Evolutionary conservation across 2,329 filamentous ascomycete genomes (phyloP), one percentile per base, ranked within the genome.

Genomic region (Penicillium sp.): DNA sequence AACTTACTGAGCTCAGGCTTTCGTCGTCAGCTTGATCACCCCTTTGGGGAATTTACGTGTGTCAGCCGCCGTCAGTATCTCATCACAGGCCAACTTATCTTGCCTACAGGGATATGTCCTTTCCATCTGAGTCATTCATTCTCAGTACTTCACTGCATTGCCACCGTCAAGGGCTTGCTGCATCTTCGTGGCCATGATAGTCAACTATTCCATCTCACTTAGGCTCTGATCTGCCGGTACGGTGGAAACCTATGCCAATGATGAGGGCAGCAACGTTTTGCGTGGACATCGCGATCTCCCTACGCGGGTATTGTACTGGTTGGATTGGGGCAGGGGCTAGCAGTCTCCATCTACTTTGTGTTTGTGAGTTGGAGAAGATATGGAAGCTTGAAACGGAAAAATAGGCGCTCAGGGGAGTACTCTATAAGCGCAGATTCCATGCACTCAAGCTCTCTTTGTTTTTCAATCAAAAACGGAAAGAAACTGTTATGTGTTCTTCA

Each of bases 161-260:
- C 23, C 64, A 76, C 45, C 71, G 78, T 42, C 78, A 81, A 58
- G 79, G 78, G 9, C 69, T 78, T 15, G 75, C 76, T 1, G 76
- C 74, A 0, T 81, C 77, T 65, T 87, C 2, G 80, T 86, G 28
- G 81, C 77, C 52, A 86, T 83, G 0, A 74, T 83, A 8, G 79
- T 87, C 50, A 87, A 88, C 65, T 88, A 88, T 62, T 79, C 78
- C 40, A 87, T 88, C 31, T 81, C 81, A 0, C 68, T 87, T 1
- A 83, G 82, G 0, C 73, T 89, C 0, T 84, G 84, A 0, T 76
- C 88, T 40, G 84, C 84, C 0, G 84, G 82, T 0, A 86, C 82
- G 0, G 78, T 87, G 2, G 82, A 87, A 60, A 64, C 67, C 0
- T 63, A 79, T 33, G 68, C 78, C 23, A 69, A 69, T 37, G 43